Evolutionary conservation across 202 grass and related monocot species (phyloP).

Genomic region (Saccharum hybrid): DNA sequence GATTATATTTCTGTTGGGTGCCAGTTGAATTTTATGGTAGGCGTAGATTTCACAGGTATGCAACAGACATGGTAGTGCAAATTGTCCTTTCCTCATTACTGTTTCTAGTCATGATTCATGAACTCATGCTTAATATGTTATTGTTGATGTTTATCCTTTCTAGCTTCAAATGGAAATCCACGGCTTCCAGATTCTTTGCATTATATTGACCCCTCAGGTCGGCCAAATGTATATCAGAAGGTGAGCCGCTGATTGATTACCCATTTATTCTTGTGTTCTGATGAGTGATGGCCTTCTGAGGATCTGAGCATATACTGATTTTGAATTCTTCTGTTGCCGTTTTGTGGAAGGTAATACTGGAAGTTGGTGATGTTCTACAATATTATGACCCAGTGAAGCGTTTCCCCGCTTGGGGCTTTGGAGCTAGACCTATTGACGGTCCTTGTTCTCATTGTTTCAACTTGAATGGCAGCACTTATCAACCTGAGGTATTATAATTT

Average conservation of each 20-base stretch:
- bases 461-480: slow-evolving; percentile 91
- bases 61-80: slow-evolving; percentile 31
- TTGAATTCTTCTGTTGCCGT: slow-evolving; percentile 39
- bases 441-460: slow-evolving; percentile 98
- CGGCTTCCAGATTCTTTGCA: slow-evolving; percentile 99
- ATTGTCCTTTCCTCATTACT: slow-evolving; percentile 35
- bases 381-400: slow-evolving; percentile 81
- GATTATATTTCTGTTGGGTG: slow-evolving; percentile 92
- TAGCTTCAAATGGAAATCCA: slow-evolving; percentile 99
- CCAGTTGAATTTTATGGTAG: slow-evolving; percentile 95
- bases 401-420: slow-evolving; percentile 95
- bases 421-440: slow-evolving; percentile 98
- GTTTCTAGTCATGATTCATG: slow-evolving; percentile 19
- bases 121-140: slow-evolving; percentile 26
- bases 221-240: slow-evolving; percentile 99
- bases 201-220: slow-evolving; percentile 96
- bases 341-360: slow-evolving; percentile 80
- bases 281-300: slow-evolving; percentile 19
- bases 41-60: slow-evolving; percentile 96
- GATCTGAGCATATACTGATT: slow-evolving; percentile 36
- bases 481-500: slow-evolving; percentile 75
- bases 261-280: slow-evolving; percentile 42
- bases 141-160: slow-evolving; percentile 38
- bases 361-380: slow-evolving; percentile 91
- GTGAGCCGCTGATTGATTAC: slow-evolving; percentile 63